Percentiles rank a stretch among this genome's conserved stretches.
These are phyloP conservation scores for Nannochloropsis salina DNA, from an alignment of 108 stramenopile species.

Conservation along the genomic window DNA sequence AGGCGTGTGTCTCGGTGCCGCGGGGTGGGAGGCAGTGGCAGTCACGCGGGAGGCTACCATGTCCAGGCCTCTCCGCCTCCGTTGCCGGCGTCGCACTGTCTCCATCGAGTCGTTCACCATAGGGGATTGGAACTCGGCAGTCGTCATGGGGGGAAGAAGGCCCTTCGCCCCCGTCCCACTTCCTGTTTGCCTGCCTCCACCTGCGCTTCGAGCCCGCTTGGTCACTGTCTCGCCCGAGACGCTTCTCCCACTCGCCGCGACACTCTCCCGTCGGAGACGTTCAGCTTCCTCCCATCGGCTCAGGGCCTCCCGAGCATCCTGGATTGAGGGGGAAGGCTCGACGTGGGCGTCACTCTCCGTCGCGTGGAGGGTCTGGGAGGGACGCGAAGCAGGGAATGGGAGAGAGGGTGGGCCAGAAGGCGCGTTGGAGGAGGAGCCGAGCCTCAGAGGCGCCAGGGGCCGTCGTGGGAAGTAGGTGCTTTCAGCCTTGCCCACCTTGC, in stretches of 20 bases:
- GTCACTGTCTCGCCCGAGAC: background rate
- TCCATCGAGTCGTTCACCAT: background rate
- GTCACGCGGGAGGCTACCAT: background rate
- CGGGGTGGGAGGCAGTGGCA: background rate
- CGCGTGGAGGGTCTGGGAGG: too few species aligned
- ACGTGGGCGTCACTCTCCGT: too few species aligned
- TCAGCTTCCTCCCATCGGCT: slow-evolving; percentile 9
- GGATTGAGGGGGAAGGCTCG: background rate
- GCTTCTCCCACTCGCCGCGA: background rate
- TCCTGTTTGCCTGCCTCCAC: too few species aligned
- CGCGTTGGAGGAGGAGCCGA: too few species aligned
- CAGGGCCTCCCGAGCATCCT: background rate
- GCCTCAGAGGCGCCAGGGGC: too few species aligned
- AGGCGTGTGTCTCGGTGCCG: background rate
- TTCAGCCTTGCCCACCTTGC: too few species aligned
- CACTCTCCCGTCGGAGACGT: background rate
- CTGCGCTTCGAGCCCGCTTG: too few species aligned
- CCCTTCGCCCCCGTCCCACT: too few species aligned
- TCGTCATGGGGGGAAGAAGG: background rate
- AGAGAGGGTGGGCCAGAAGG: too few species aligned
- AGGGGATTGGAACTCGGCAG: background rate
- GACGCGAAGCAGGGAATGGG: too few species aligned
- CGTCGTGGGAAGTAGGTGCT: too few species aligned
- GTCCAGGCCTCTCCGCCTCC: background rate
- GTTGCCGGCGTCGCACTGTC: background rate